Evolutionary conservation across 148 eudicot species (phyloP).

Genomic region (Cornus florida): DNA sequence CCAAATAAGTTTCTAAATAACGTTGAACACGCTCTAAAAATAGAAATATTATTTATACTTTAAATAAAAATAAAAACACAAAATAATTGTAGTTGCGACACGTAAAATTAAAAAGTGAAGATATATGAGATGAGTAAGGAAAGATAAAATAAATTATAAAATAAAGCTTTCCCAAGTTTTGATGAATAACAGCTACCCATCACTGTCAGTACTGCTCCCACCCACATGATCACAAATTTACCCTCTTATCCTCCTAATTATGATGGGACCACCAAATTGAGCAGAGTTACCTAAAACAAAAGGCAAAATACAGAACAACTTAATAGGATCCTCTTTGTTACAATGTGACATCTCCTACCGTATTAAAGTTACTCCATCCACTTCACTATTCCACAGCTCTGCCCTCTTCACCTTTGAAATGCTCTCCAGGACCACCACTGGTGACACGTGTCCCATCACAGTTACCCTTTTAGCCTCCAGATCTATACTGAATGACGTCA

Average conservation of each 20-base stretch:
- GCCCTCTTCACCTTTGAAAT: constrained; percentile 77
- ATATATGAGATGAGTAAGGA: too few species aligned
- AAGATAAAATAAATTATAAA: too few species aligned
- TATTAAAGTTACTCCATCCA: constrained; percentile 1
- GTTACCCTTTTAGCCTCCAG: constrained; percentile 70
- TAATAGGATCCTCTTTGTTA: not conserved
- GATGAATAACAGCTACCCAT: not conserved
- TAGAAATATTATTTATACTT: too few species aligned
- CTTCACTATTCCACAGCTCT: constrained; percentile 52
- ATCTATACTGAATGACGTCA: constrained; percentile 71
- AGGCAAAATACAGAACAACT: not conserved
- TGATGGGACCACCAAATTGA: constrained; percentile 4
- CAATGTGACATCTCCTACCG: constrained; percentile 13
- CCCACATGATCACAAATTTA: constrained; percentile 9
- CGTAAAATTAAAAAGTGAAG: too few species aligned
- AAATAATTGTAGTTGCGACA: too few species aligned
- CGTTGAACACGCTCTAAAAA: too few species aligned
- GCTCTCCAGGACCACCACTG: constrained; percentile 67
- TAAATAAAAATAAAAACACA: too few species aligned
- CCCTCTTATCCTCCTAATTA: not conserved
- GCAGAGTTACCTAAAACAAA: too few species aligned
- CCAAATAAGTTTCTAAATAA: too few species aligned
- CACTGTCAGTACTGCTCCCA: not conserved
- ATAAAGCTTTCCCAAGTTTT: too few species aligned
- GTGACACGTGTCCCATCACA: constrained; percentile 71